Conservation (phyloP, 768 basidiomycete species). For the Mycena venus region DNA sequence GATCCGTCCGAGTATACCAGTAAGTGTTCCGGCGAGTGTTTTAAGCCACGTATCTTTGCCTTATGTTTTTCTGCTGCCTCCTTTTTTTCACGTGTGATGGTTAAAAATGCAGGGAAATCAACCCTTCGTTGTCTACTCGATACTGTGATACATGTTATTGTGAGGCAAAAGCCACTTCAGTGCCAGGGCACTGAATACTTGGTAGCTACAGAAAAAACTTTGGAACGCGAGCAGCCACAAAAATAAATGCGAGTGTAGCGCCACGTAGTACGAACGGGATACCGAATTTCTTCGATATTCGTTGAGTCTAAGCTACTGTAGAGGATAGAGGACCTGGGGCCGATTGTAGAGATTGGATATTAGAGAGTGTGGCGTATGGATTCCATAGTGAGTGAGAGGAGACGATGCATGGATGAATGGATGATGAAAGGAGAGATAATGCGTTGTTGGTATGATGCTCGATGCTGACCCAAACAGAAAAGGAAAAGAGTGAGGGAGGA, state of each 20-base stretch:
- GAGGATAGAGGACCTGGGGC: not conserved
- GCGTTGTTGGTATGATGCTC: constrained; percentile 1
- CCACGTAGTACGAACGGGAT: not conserved
- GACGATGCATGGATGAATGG: constrained; percentile 17
- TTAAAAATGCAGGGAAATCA: no score
- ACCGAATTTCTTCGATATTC: not conserved
- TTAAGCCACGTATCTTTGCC: not conserved
- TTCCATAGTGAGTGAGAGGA: constrained; percentile 14
- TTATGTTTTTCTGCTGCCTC: constrained; percentile 23
- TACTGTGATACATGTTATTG: not conserved
- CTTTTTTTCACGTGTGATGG: no score
- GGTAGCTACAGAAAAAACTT: not conserved
- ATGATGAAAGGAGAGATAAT: not conserved
- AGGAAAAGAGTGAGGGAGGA: not conserved
- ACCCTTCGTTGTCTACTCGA: not conserved
- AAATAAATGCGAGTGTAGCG: not conserved
- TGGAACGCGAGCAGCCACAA: not conserved
- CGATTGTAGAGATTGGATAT: not conserved
- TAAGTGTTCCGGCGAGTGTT: not conserved
- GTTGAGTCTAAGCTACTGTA: not conserved
- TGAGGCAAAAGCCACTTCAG: not conserved
- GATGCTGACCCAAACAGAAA: not conserved
- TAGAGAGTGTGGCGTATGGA: constrained; percentile 22
- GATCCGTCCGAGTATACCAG: not conserved
- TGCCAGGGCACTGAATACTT: not conserved